Conservation (phyloP, 257 asterid genomes). For the Capsicum pubescens region DNA sequence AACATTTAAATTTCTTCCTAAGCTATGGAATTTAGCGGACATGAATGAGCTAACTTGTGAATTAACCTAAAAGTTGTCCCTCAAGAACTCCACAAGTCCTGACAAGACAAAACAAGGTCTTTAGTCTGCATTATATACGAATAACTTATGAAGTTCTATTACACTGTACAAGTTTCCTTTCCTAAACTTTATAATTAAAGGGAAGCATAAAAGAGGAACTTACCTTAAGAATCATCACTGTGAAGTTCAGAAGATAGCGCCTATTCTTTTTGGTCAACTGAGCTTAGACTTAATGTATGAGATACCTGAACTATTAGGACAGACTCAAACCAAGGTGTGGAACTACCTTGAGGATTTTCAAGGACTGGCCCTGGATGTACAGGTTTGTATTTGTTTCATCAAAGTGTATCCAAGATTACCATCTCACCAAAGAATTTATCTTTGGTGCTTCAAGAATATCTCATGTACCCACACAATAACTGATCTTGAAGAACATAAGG, state of each 20-base stretch:
- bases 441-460: too few relatives aligned
- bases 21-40: conserved; percentile 27
- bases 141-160: background rate
- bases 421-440: too few relatives aligned
- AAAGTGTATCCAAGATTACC: too few relatives aligned
- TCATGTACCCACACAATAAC: too few relatives aligned
- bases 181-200: background rate
- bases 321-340: background rate
- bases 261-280: conserved; percentile 22
- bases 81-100: conserved; percentile 22
- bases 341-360: conserved; percentile 22
- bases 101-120: conserved; percentile 7
- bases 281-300: conserved; percentile 24
- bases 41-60: conserved; percentile 12
- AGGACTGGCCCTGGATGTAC: background rate
- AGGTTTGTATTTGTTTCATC: background rate
- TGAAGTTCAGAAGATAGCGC: conserved; percentile 23
- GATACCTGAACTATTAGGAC: conserved; percentile 28
- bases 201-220: background rate
- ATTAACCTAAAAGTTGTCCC: conserved; percentile 2
- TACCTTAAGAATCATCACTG: conserved; percentile 20
- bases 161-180: background rate
- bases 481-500: too few relatives aligned
- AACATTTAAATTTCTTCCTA: conserved; percentile 16
- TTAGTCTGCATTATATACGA: background rate